phyloP scores from a whole-genome alignment of 169 alveolate species.

The Cyclospora cayetanensis region DNA sequence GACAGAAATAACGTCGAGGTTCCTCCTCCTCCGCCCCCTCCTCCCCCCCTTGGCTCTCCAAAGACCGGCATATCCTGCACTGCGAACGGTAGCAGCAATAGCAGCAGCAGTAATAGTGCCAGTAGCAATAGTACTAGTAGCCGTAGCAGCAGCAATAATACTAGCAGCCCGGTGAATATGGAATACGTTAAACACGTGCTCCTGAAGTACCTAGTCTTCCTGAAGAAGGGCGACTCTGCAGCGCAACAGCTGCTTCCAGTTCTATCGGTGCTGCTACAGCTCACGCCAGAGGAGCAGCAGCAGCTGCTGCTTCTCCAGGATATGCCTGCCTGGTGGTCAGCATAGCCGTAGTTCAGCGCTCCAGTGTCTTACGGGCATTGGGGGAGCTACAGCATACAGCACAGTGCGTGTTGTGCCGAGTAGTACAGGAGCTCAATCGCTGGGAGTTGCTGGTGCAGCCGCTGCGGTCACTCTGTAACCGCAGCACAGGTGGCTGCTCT shows the following conservation, averaged over 20 bases:
- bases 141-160: constrained; percentile 9
- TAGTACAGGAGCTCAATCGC: no score
- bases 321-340: neutral
- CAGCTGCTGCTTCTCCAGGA: constrained; percentile 25
- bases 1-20: neutral
- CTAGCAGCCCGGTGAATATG: neutral
- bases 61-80: neutral
- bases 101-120: neutral
- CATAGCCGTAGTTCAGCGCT: neutral
- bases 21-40: constrained; percentile 18
- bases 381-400: no score
- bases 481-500: neutral
- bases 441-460: neutral
- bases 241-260: constrained; percentile 37
- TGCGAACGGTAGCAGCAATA: constrained; percentile 15
- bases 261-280: neutral
- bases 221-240: neutral
- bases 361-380: no score
- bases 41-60: neutral
- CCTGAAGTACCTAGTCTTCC: neutral
- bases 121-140: neutral
- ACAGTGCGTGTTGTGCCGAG: no score
- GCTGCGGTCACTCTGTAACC: neutral
- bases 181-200: constrained; percentile 13
- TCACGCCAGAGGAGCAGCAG: constrained; percentile 16